Evolutionary conservation across 2,329 filamentous ascomycete genomes (phyloP).

Genomic region (Fusarium chuoi): DNA sequence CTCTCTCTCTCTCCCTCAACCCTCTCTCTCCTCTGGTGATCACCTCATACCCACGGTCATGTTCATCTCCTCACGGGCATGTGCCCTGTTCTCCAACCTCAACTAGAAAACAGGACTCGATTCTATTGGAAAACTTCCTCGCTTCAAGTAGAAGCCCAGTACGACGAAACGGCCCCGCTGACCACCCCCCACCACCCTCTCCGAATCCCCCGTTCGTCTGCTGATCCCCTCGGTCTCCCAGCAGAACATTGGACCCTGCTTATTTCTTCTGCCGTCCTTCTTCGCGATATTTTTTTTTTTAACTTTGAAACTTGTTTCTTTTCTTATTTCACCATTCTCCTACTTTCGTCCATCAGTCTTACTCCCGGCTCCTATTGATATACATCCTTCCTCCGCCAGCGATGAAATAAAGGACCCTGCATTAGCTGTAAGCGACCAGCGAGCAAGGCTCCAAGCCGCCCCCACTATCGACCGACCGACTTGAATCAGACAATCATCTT

Average conservation of each 20-base stretch:
- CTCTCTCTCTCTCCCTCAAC: neutral
- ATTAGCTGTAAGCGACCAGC: slow-evolving; percentile 26
- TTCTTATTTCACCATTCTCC: slow-evolving; percentile 10
- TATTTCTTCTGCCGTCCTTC: slow-evolving; percentile 12
- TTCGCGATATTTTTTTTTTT: slow-evolving; percentile 29
- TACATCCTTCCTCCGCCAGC: slow-evolving; percentile 16
- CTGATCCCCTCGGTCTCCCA: slow-evolving; percentile 39
- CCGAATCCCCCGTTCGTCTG: slow-evolving; percentile 35
- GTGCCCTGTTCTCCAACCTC: slow-evolving; percentile 32
- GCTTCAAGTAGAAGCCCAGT: slow-evolving; percentile 8
- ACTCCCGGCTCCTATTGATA: neutral
- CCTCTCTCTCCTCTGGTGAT: slow-evolving; percentile 31
- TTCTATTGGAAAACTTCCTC: slow-evolving; percentile 15
- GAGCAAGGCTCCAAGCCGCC: slow-evolving; percentile 24
- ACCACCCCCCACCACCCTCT: slow-evolving; percentile 40
- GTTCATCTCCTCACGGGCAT: slow-evolving; percentile 36
- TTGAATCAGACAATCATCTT: slow-evolving; percentile 7
- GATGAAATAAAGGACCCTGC: slow-evolving; percentile 40
- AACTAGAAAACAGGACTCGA: slow-evolving; percentile 16
- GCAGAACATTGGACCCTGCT: slow-evolving; percentile 16
- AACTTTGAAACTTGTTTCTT: slow-evolving; percentile 5
- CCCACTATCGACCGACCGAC: slow-evolving; percentile 28
- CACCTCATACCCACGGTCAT: slow-evolving; percentile 36
- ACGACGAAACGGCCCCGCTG: slow-evolving; percentile 39
- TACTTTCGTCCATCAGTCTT: slow-evolving; percentile 1